These are phyloP conservation scores for Cudoniella acicularis DNA, from an alignment of 495 filamentous ascomycete species.

Conservation along the genomic window DNA sequence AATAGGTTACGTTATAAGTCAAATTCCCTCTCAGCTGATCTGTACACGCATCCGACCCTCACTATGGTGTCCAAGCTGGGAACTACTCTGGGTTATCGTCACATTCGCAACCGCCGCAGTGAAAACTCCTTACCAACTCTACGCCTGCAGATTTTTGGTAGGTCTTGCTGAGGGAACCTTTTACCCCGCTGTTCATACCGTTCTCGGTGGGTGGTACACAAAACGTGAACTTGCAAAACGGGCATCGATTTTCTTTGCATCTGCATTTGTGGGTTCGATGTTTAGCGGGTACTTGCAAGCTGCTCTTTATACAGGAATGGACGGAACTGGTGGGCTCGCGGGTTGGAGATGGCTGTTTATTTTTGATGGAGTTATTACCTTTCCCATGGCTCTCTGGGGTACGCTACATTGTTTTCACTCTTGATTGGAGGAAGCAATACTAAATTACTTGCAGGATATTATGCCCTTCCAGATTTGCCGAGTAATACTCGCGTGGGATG, in stretches of 20 bases:
- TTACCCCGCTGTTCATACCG: conserved; percentile 44
- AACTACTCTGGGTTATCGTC: conserved; percentile 52
- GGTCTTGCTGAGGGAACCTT: conserved; percentile 44
- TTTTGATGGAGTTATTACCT: conserved; percentile 33
- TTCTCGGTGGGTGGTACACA: conserved; percentile 48
- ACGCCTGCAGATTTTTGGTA: conserved; percentile 56
- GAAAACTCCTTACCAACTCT: conserved; percentile 46
- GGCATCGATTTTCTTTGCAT: conserved; percentile 28
- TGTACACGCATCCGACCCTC: conserved; percentile 51
- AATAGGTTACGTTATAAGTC: conserved; percentile 60
- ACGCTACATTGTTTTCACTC: not conserved
- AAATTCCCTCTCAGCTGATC: conserved; percentile 59
- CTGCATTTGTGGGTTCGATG: conserved; percentile 33
- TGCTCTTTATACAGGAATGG: conserved; percentile 40
- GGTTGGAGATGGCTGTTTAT: conserved; percentile 45
- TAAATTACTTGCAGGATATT: conserved; percentile 20
- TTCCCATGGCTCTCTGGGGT: conserved; percentile 24
- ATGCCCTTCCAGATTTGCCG: conserved; percentile 28
- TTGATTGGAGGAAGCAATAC: conserved; percentile 31
- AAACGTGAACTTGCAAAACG: conserved; percentile 32
- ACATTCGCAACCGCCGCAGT: conserved; percentile 46
- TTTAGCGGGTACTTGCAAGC: conserved; percentile 52
- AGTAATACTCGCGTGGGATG: conserved; percentile 19
- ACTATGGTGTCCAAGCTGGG: conserved; percentile 54
- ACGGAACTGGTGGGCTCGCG: conserved; percentile 43